A percentile compares a stretch with the other conserved stretches of the same genome.
Evolutionary conservation across 2,329 filamentous ascomycete species (phyloP).

Genomic region (Colletotrichum sp.): DNA sequence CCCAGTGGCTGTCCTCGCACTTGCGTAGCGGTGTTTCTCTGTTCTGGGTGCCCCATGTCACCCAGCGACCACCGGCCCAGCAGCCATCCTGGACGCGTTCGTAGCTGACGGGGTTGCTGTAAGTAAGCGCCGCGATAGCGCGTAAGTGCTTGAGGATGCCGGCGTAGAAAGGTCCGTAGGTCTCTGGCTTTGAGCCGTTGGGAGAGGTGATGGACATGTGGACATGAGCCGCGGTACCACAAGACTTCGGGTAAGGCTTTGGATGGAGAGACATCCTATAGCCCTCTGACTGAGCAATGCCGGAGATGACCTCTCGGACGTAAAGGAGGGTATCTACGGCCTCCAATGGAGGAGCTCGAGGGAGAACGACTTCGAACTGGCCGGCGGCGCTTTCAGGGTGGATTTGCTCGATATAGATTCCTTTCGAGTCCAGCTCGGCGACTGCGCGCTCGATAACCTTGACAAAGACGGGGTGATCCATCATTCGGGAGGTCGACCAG

Average conservation of each 20-base stretch:
- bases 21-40: conserved; percentile 76
- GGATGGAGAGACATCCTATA: conserved; percentile 76
- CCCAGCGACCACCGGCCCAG: conserved; percentile 81
- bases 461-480: conserved; percentile 61
- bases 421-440: conserved; percentile 60
- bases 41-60: conserved; percentile 83
- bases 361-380: conserved; percentile 79
- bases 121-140: conserved; percentile 70
- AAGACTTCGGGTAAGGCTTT: conserved; percentile 62
- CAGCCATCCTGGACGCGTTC: conserved; percentile 68
- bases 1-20: conserved; percentile 72
- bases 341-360: conserved; percentile 63
- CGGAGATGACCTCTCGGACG: conserved; percentile 70
- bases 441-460: conserved; percentile 70
- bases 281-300: conserved; percentile 64
- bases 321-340: conserved; percentile 76
- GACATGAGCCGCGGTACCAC: conserved; percentile 71
- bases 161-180: conserved; percentile 72
- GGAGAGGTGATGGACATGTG: conserved; percentile 69
- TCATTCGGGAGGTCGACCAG: conserved; percentile 70
- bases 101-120: conserved; percentile 71
- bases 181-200: conserved; percentile 38
- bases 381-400: conserved; percentile 76
- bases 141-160: conserved; percentile 71
- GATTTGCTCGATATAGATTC: conserved; percentile 72